phyloP scores from a whole-genome alignment of 169 alveolate genomes.

The Plasmodium yoelii region DNA sequence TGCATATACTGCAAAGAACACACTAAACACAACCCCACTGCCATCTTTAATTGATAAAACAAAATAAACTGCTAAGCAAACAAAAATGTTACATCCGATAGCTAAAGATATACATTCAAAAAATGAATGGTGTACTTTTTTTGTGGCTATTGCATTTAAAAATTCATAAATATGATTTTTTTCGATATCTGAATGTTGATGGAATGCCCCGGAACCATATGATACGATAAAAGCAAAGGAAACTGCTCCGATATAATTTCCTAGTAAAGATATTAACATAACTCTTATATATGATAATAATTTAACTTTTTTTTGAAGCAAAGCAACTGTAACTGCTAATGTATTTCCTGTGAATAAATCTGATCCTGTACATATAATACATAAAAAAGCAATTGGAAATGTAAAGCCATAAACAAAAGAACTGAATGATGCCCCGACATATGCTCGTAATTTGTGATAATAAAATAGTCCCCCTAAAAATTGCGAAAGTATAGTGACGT shows the following conservation, averaged over 20 bases:
- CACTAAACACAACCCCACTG: slow-evolving; percentile 77
- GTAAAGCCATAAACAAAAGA: slow-evolving; percentile 80
- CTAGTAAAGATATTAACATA: slow-evolving; percentile 81
- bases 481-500: no score
- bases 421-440: slow-evolving; percentile 55
- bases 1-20: slow-evolving; percentile 78
- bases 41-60: slow-evolving; percentile 70
- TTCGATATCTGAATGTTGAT: not conserved
- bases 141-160: slow-evolving; percentile 43
- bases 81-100: slow-evolving; percentile 84
- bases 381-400: slow-evolving; percentile 82
- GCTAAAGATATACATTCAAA: slow-evolving; percentile 79
- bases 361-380: slow-evolving; percentile 83
- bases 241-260: slow-evolving; percentile 84
- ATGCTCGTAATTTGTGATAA: slow-evolving; percentile 50
- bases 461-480: slow-evolving; percentile 58
- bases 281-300: slow-evolving; percentile 44
- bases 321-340: slow-evolving; percentile 79
- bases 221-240: slow-evolving; percentile 78
- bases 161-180: slow-evolving; percentile 66
- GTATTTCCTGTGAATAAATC: slow-evolving; percentile 86
- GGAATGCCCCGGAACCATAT: slow-evolving; percentile 79
- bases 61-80: slow-evolving; percentile 84
- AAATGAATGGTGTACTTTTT: slow-evolving; percentile 77
- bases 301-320: slow-evolving; percentile 35